Evolutionary conservation across 192 early-diverging fungal genomes (phyloP), one percentile per base, ranked within the genome.

Genomic region (Lunasporangiospora selenospora): DNA sequence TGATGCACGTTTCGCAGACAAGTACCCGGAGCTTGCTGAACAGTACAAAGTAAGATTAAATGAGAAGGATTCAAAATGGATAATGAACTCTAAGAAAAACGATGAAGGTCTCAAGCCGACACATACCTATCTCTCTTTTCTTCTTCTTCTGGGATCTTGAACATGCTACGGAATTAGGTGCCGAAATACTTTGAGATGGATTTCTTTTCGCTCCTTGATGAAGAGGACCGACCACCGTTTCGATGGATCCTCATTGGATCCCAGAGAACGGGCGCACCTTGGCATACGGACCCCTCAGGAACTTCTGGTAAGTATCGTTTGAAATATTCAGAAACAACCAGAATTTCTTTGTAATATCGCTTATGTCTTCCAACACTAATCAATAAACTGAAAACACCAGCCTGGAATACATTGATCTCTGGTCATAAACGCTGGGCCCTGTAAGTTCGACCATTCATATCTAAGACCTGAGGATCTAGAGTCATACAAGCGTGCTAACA

Each of bases 401-500:
- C 78, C 23, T 82, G 80, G 80, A 82, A 82, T 31, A 79, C 80
- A 6, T 45, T 82, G 1, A 41, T 82, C 0, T 53, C 52, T 30
- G 80, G 80, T 36, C 65, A 80, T 29, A 82, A 82, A 30, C 77
- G 78, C n/a, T 82, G 80, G 80, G 79, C 79, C 32, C 51, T 82
- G 78, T 82, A 81, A 38, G 66, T 54, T 21, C 29, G 24, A 44
- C 32, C 29, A 46, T 29, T 30, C 24, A 47, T n/a, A 6, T 40
- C 21, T 11, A 1, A 9, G 31, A 31, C 34, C 3, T 42, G 41
- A 3, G 19, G 16, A 19, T 42, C 41, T 42, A 42, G 16, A 42
- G 16, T 13, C 5, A 23, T 8, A 11, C 6, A 33, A 29, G 6
- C 30, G 23, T 21, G 2, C 19, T 42, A 24, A 31, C 13, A n/a